Conservation (phyloP, 1,139 yeast species). For the Kodamaea plutei region DNA sequence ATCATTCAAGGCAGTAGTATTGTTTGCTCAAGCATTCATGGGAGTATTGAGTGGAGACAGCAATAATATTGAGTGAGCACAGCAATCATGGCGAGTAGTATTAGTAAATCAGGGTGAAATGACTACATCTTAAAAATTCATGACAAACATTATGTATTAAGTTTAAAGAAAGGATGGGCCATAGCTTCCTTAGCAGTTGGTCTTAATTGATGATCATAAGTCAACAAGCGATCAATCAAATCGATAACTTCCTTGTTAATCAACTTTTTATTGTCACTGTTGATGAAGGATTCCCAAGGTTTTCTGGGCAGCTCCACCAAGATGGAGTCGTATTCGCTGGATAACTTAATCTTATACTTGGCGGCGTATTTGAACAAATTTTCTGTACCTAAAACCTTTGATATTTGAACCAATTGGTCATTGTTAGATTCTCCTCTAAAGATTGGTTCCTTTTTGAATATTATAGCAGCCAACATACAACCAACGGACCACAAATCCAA, state of each 20-base stretch:
- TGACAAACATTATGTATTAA: too few relatives aligned
- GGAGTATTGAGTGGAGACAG: too few relatives aligned
- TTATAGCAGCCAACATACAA: conserved; percentile 73
- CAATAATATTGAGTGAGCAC: too few relatives aligned
- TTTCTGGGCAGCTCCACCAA: conserved; percentile 64
- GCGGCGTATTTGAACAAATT: conserved; percentile 55
- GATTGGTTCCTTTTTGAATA: conserved; percentile 73
- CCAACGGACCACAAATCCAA: conserved; percentile 82
- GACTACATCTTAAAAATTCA: too few relatives aligned
- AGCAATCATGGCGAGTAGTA: too few relatives aligned
- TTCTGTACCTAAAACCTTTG: conserved; percentile 71
- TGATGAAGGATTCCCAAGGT: conserved; percentile 63
- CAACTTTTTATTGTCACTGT: conserved; percentile 47
- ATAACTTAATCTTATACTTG: conserved; percentile 59
- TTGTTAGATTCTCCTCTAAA: conserved; percentile 77
- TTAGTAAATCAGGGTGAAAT: too few relatives aligned
- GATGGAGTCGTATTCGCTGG: conserved; percentile 62
- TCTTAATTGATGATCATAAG: conserved; percentile 71
- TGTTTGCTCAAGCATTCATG: too few relatives aligned
- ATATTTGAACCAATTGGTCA: conserved; percentile 76
- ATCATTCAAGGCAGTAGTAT: too few relatives aligned
- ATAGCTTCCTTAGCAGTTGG: conserved; percentile 74
- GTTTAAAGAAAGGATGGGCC: conserved; percentile 56
- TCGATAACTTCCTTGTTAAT: conserved; percentile 62
- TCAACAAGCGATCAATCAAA: conserved; percentile 59